Base-by-base conservation (phyloP, 2,329 filamentous ascomycete genomes). In the Aspergillus viridinutans region DNA sequence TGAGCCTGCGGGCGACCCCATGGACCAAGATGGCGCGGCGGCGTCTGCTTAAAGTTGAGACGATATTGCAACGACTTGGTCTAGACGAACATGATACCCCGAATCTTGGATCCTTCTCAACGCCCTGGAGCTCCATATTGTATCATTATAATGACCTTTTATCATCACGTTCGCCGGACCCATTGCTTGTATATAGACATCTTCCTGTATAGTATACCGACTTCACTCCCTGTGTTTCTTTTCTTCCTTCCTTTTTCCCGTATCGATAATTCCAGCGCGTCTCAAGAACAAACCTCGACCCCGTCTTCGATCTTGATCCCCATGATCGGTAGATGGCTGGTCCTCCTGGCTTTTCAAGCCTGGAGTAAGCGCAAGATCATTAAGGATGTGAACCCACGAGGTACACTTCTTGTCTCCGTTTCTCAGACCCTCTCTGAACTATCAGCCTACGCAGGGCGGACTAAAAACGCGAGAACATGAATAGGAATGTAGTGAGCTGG, bases 391-490 rank as follows among this genome's bases (percentile, higher is more conserved):
- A 68, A 64, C 64, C 64, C 62, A 40, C 29, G 58, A 62, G 68
- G 66, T 66, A 71, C 67, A 66, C 68, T 72, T 69, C 64, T 61
- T 59, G 65, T 70, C 70, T 77, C 73, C 74, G 71, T 79, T 79
- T 81, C 76, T 81, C 81, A 81, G 81, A 83, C 75, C 81, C 82
- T 78, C 75, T 70, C 67, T 70, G 65, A 52, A 66, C 73, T 72
- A 59, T 61, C 69, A 82, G 80, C 71, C 72, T 72, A 80, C 73
- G 78, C 76, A 74, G 73, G 74, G 73, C 75, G 78, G 81, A 83
- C 81, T 83, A 83, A 80, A 78, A 80, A 79, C 77, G 76, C 66
- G 80, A 80, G 75, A 73, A 83, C 79, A 83, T 72, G 12, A n/a
- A 32, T 14, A 21, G 52, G 35, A 49, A 20, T 12, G 20, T 17